Evolutionary conservation across 2,329 filamentous ascomycete genomes (phyloP).

Genomic region (Aspergillus brunneoviolaceus): DNA sequence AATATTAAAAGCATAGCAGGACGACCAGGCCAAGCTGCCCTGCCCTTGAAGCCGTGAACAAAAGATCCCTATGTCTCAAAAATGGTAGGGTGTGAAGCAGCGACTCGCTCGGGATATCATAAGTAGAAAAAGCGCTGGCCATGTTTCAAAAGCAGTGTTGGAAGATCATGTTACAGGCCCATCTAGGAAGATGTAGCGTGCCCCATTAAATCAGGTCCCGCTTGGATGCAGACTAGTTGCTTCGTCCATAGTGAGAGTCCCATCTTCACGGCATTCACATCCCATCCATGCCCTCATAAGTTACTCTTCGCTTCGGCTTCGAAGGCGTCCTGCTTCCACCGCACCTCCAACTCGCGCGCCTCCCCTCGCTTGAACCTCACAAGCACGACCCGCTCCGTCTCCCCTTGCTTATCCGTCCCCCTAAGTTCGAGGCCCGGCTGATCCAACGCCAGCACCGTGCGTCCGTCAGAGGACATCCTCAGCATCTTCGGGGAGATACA

Average conservation of each 20-base stretch:
- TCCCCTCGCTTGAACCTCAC: slow-evolving; percentile 58
- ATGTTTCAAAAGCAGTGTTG: too few species aligned
- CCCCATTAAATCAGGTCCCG: too few species aligned
- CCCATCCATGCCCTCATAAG: not conserved
- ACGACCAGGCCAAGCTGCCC: too few species aligned
- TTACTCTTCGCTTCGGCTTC: slow-evolving; percentile 30
- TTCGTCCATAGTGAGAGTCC: not conserved
- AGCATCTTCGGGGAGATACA: slow-evolving; percentile 47
- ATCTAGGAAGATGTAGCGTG: too few species aligned
- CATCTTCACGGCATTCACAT: not conserved
- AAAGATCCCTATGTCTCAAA: too few species aligned
- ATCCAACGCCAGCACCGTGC: slow-evolving; percentile 54
- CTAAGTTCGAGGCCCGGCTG: slow-evolving; percentile 57
- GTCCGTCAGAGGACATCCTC: slow-evolving; percentile 46
- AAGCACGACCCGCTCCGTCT: slow-evolving; percentile 56
- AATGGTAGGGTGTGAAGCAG: too few species aligned
- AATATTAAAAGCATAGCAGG: too few species aligned
- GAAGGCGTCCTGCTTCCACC: slow-evolving; percentile 50
- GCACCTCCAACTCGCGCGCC: slow-evolving; percentile 56
- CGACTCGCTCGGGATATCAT: too few species aligned
- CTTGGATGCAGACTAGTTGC: not conserved
- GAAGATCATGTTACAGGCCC: too few species aligned
- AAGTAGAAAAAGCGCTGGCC: too few species aligned
- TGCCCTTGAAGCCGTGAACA: too few species aligned
- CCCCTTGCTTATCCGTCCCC: slow-evolving; percentile 48